Base-by-base conservation (phyloP, 1,139 yeast genomes). In the Geotrichum phurueaensis region DNA sequence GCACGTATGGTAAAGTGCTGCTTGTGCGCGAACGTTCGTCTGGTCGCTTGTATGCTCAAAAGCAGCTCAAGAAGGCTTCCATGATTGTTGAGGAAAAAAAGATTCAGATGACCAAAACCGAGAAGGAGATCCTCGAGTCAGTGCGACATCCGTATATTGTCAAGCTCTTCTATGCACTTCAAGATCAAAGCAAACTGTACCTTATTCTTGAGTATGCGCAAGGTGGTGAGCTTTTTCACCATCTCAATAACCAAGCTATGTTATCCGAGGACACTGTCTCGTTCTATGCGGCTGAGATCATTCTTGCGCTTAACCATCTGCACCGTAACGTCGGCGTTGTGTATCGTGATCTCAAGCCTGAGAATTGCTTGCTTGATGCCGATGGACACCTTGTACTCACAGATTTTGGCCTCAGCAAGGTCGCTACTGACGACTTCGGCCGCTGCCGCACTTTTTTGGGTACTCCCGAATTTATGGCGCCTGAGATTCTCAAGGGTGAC, bases 381-480 rank as follows among this genome's bases (percentile, higher is more conserved):
- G 76, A 79, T 29, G 98, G 98, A 0, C 89, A 89, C 71, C 76
- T 92, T 63, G 90, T 91, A 1, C 77, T 92, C 64, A 92, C 98
- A 0, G 97, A 92, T 73, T 92, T 92, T 74, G 97, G 97, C 0
- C 78, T 92, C 47, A 87, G 96, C 54, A 91, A 91, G 70, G 91
- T 86, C 25, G 81, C 87, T 2, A 75, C 78, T 33, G 75, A 78
- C 39, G 78, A 77, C 53, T 81, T 76, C 25, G 76, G 74, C 36
- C 76, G 79, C 60, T 85, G 82, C 70, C 87, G 97, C 90, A 73
- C 97, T 1, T 83, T 92, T 70, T 86, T 91, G 39, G 98, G 98
- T 0, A 91, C 97, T 0, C 96, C 96, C 0, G 97, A 91, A 73
- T 91, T 90, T 71, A 90, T 92, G 89, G 97, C 98, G 0, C 99